Conservation (phyloP, 2,329 filamentous ascomycete species). For the Ophiostoma perfectum region DNA sequence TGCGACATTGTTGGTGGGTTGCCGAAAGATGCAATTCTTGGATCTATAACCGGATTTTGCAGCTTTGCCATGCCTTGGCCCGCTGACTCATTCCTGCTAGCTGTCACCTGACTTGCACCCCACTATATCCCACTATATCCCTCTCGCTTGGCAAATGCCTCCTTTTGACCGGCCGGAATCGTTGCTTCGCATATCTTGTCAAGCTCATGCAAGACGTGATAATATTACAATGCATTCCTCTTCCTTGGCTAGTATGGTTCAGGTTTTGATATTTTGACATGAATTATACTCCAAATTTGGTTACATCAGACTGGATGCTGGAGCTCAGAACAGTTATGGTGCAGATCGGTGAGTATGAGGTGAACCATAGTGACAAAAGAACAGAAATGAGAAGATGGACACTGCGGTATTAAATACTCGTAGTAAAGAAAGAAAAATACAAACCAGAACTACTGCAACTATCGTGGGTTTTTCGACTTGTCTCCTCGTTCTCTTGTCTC, state of each 20-base stretch:
- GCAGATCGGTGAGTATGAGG: too few species aligned
- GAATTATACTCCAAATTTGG: too few species aligned
- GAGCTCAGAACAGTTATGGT: too few species aligned
- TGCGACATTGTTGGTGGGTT: conserved; percentile 6
- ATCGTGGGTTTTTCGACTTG: conserved; percentile 1
- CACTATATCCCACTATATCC: conserved; percentile 4
- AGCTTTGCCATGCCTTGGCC: conserved; percentile 6
- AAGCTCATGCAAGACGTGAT: too few species aligned
- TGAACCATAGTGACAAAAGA: too few species aligned
- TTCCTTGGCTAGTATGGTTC: too few species aligned
- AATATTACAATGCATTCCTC: too few species aligned
- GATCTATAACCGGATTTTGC: background rate
- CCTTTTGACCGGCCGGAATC: background rate
- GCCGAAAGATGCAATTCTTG: background rate
- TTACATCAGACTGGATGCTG: too few species aligned
- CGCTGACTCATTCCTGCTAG: background rate
- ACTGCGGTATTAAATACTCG: background rate
- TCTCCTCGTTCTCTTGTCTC: background rate
- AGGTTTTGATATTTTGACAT: too few species aligned
- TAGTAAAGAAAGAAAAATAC: too few species aligned
- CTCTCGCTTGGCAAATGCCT: background rate
- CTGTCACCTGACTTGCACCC: conserved; percentile 1
- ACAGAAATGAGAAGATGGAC: too few species aligned
- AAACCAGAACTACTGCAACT: background rate
- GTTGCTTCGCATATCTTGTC: background rate